Evolutionary conservation across 1,139 yeast genomes (phyloP), one percentile per base, ranked within the genome.

Genomic region (Blastobotrys serpentis): DNA sequence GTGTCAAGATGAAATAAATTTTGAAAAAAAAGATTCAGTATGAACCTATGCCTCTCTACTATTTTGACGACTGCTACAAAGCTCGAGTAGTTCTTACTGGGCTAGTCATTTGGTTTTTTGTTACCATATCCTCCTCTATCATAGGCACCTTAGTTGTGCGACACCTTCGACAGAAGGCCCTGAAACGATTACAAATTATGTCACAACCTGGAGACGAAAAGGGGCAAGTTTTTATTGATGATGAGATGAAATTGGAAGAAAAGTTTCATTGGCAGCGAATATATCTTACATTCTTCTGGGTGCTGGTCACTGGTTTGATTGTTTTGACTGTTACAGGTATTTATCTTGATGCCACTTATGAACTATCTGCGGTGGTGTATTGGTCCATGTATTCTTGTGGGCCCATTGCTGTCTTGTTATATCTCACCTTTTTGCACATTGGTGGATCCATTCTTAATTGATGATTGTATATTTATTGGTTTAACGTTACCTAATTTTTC

Each of bases 181-280:
- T 42, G 22, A n/a, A 41, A 6, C 26, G 29, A 14, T 7, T 23
- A 16, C 29, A 18, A 4, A 4, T 18, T 7, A 36, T n/a, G 25
- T 5, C n/a, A 8, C 8, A 33, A 4, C 6, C 7, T 23, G 45
- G 32, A 21, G 17, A 10, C 13, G 45, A 21, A 11, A 25, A 17
- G 17, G 10, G 36, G n/a, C n/a, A n/a, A n/a, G n/a, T n/a, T 4
- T 21, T 11, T 19, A n/a, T 13, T 3, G 10, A 23, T 4, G 21
- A 33, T 8, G 40, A n/a, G 18, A 7, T n/a, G 10, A 11, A 17
- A 7, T 13, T 30, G n/a, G 45, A 42, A 17, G 26, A 32, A 13
- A 30, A 42, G 17, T 30, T 42, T 10, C 45, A 42, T 32, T 32
- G 33, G 30, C 45, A 42, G 34, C 16, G 45, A 30, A 33, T 25